Conservation (phyloP, 1,284 basidiomycete species). For the Cryptococcus deneoformans region DNA sequence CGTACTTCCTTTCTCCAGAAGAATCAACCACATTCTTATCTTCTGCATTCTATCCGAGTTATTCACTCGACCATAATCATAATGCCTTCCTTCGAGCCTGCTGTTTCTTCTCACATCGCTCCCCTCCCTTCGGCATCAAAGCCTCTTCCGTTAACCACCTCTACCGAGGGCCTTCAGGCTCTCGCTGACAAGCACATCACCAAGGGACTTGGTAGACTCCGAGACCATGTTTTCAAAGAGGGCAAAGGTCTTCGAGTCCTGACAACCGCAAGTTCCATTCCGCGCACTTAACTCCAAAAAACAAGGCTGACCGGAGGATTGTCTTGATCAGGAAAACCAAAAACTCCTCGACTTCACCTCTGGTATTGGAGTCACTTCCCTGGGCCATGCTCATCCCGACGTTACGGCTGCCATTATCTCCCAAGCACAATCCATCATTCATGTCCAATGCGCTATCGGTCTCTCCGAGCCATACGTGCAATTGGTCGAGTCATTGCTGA, state of each 20-base stretch:
- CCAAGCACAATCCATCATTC: constrained; percentile 77
- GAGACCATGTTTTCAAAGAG: constrained; percentile 67
- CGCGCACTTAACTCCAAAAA: neutral
- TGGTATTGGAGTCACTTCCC: constrained; percentile 60
- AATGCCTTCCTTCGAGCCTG: constrained; percentile 10
- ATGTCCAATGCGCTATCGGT: constrained; percentile 58
- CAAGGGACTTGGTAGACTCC: constrained; percentile 36
- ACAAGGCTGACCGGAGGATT: neutral
- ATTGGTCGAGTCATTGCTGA: constrained; percentile 53
- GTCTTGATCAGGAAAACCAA: constrained; percentile 58
- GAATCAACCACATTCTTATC: neutral
- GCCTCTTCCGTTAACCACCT: constrained; percentile 19
- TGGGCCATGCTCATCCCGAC: constrained; percentile 72
- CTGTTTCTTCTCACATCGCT: constrained; percentile 13
- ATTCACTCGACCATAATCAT: neutral
- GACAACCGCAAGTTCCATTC: constrained; percentile 32
- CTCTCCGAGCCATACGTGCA: constrained; percentile 73
- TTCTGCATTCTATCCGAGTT: neutral
- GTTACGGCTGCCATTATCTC: constrained; percentile 81
- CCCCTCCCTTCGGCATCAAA: constrained; percentile 14
- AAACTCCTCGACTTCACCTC: constrained; percentile 76
- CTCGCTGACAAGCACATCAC: constrained; percentile 41
- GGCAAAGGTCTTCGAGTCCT: constrained; percentile 72
- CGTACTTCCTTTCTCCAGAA: neutral
- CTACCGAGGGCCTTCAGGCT: constrained; percentile 20